Evolutionary conservation across 2,329 filamentous ascomycete genomes (phyloP).

Genomic region (Lanzia echinophila): DNA sequence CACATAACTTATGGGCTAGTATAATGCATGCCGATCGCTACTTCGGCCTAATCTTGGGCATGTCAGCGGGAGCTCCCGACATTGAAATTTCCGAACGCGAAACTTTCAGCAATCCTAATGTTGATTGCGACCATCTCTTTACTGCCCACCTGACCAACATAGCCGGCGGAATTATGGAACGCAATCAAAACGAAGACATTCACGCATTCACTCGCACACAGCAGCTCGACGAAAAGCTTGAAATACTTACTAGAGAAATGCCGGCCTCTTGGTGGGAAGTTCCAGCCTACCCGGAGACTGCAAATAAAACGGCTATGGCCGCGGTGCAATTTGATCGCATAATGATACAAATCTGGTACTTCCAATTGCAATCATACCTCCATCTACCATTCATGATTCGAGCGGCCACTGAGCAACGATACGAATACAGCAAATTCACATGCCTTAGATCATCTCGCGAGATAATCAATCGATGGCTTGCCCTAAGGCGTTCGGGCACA

Average conservation of each 20-base stretch:
- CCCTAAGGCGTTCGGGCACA: slow-evolving; percentile 15
- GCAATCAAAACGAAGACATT: slow-evolving; percentile 22
- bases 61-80: slow-evolving; percentile 20
- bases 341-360: slow-evolving; percentile 28
- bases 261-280: slow-evolving; percentile 26
- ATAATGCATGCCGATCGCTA: slow-evolving; percentile 41
- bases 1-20: slow-evolving; percentile 39
- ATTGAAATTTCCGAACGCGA: slow-evolving; percentile 17
- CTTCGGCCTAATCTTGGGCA: slow-evolving; percentile 30
- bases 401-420: slow-evolving; percentile 26
- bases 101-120: slow-evolving; percentile 22
- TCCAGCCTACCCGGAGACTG: slow-evolving; percentile 11
- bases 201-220: slow-evolving; percentile 26
- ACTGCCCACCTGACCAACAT: slow-evolving; percentile 19
- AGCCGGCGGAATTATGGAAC: slow-evolving; percentile 23
- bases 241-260: slow-evolving; percentile 23
- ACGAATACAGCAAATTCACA: slow-evolving; percentile 29
- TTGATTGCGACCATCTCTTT: slow-evolving; percentile 21
- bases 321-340: slow-evolving; percentile 19
- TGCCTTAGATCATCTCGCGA: slow-evolving; percentile 27
- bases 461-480: slow-evolving; percentile 24
- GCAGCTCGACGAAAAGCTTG: slow-evolving; percentile 28
- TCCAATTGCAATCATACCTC: slow-evolving; percentile 23
- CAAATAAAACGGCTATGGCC: slow-evolving; percentile 4
- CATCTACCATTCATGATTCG: slow-evolving; percentile 31